Base-by-base conservation (phyloP, 352 stramenopile species). In the Globisporangium cederbergense region DNA sequence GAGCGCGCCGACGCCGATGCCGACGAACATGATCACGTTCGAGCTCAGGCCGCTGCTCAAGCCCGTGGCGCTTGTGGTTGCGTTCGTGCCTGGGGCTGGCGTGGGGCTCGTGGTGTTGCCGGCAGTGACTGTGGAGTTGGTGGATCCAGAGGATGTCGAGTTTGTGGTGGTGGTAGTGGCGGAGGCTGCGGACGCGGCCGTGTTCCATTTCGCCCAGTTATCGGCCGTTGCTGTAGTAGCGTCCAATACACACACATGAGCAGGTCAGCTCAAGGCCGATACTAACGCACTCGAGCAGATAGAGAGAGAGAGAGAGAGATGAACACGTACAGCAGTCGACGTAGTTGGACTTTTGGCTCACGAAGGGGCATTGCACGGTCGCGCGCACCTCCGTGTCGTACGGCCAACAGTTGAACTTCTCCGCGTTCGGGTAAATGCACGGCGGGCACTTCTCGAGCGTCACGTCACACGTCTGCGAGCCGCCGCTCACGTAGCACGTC, bases 261-360 rank as follows among this genome's bases (percentile, higher is more conserved):
- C 34, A 13, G 20, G 4, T 47, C n/a, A 13, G 13, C n/a, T 50
- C 45, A 25, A 28, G 14, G n/a, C 18, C 16, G 20, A 40, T 13
- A 40, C 65, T 30, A 73, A 42, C 18, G 25, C 16, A 18, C 57
- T 14, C 14, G 13, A 14, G 36, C n/a, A 65, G 50, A 60, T 3
- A 32, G 4, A 45, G 11, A 45, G 2, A 51, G 14, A 51, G n/a
- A 46, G 3, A 64, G 20, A 25, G 22, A 25, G 22, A 25, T 11
- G 3, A 34, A 3, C 5, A 87, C 81, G 67, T 79, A 90, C 81
- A 83, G 73, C 82, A 91, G 64, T 91, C 82, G 30, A 66, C 43
- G 59, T 89, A 89, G 61, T 80, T 76, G 36, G 86, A 74, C 58
- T n/a, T 34, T 4, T 6, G 2, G 16, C 74, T 76, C 16, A 78